Evolutionary conservation across 1,284 basidiomycete genomes (phyloP), one percentile per base, ranked within the genome.

Genomic region (Neonothopanus nambi): DNA sequence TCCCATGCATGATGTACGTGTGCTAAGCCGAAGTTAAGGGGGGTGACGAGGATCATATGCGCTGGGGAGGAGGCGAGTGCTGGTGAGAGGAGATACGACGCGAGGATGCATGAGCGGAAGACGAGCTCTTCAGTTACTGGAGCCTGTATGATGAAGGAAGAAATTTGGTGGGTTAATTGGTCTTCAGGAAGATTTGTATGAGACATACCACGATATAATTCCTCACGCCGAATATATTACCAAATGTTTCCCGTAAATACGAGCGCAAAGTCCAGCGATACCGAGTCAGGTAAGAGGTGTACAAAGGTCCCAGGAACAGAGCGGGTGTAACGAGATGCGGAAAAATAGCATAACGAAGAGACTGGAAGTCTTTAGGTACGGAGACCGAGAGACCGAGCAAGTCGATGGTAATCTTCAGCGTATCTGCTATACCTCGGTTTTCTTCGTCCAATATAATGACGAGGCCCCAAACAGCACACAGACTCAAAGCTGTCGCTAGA

Each of bases 1-100:
- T 98, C 95, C 78, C 85, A 91, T 13, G 87, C 92, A 63, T 98
- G 96, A 65, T 99, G 96, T 0, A 88, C 71, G 66, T 99, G 96
- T 0, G 96, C 96, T 93, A 93, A 67, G 5, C 94, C 95, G 63
- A 99, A 99, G 64, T 89, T 88, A 9, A 96, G 70, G 0, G 96
- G 96, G 0, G 89, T 82, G 0, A 87, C 69, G 61, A 93, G 91
- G 47, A 98, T 81, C 72, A 95, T 83, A 47, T 76, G 74, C 0
- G 80, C 78, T 1, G 79, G 75, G n/a, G 84, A 82, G 0, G 85
- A 80, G 23, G 52, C 33, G 3, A 42, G 37, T 15, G 28, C 9
- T 24, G 42, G 41, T n/a, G 51, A 48, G 33, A 94, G 76, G 51
- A 86, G 75, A 57, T 92, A 90, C 1, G 87, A 78, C 1, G 85